These are phyloP conservation scores for Trichoderma brevicompactum DNA, from an alignment of 2,329 filamentous ascomycete species.

Conservation along the genomic window DNA sequence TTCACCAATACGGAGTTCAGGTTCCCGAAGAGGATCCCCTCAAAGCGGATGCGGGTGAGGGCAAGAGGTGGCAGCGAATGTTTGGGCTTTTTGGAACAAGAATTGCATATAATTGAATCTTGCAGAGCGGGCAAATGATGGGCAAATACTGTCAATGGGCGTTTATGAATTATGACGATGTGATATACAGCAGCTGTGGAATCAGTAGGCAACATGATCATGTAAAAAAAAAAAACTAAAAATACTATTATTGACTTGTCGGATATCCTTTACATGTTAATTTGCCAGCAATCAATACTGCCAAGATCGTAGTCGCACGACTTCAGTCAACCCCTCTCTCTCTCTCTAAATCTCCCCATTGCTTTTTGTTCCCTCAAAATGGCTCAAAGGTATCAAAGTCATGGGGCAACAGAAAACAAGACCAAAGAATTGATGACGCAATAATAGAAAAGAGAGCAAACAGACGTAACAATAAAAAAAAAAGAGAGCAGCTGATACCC, in stretches of 20 bases:
- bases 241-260: slow-evolving; percentile 2
- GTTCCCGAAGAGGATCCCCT: slow-evolving; percentile 46
- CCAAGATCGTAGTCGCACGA: slow-evolving; percentile 3
- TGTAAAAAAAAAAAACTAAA: background rate
- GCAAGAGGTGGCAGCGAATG: slow-evolving; percentile 62
- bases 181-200: background rate
- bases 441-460: background rate
- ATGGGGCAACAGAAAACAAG: background rate
- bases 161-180: background rate
- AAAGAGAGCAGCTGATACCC: slow-evolving; percentile 20
- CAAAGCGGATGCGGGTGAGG: slow-evolving; percentile 52
- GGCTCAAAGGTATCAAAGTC: background rate
- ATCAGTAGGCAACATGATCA: background rate
- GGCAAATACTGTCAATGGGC: background rate
- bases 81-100: slow-evolving; percentile 69
- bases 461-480: slow-evolving; percentile 7
- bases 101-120: slow-evolving; percentile 45
- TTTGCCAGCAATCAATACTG: background rate
- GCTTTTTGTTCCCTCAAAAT: background rate
- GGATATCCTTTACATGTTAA: slow-evolving; percentile 8
- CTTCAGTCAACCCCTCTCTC: background rate
- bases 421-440: background rate
- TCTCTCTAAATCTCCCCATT: background rate
- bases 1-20: slow-evolving; percentile 70
- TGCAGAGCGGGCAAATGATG: background rate